Conservation (phyloP, 371 early-diverging fungal genomes). For the Mortierella sp. region DNA sequence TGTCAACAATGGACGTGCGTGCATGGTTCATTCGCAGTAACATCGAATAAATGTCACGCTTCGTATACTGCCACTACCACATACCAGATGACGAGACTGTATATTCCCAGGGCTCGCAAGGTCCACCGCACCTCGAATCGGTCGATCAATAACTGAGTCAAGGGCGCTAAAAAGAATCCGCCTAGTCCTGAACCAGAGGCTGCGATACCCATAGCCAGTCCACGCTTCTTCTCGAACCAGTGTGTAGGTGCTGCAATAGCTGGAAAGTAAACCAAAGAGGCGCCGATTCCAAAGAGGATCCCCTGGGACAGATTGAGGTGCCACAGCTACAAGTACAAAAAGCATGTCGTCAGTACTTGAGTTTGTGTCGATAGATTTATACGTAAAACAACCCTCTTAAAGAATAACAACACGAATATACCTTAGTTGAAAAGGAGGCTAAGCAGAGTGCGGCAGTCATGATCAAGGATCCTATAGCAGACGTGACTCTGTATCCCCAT, state of each 20-base stretch:
- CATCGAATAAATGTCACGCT: not conserved
- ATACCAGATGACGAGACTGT: conserved; percentile 32
- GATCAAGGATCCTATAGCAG: not conserved
- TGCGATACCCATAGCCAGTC: conserved; percentile 73
- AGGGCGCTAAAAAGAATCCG: conserved; percentile 60
- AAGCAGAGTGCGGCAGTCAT: conserved; percentile 26
- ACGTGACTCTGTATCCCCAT: conserved; percentile 26
- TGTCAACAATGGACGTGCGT: not conserved
- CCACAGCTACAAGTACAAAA: conserved; percentile 60
- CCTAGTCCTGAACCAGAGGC: conserved; percentile 74
- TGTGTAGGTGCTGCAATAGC: conserved; percentile 63
- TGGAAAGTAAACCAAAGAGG: conserved; percentile 68
- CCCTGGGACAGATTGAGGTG: conserved; percentile 79
- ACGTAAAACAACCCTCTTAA: not conserved
- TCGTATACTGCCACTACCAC: not conserved
- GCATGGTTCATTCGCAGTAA: not conserved
- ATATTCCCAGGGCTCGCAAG: conserved; percentile 33
- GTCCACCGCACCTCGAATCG: conserved; percentile 32
- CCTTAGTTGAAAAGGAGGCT: conserved; percentile 31
- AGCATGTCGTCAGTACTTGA: not conserved
- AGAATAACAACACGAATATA: not conserved
- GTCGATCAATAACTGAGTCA: conserved; percentile 34
- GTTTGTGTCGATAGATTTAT: not conserved
- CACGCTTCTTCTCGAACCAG: conserved; percentile 70
- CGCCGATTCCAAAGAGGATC: conserved; percentile 73